phyloP scores from a whole-genome alignment of 768 basidiomycete genomes.

The Rhizopogon roseolus region DNA sequence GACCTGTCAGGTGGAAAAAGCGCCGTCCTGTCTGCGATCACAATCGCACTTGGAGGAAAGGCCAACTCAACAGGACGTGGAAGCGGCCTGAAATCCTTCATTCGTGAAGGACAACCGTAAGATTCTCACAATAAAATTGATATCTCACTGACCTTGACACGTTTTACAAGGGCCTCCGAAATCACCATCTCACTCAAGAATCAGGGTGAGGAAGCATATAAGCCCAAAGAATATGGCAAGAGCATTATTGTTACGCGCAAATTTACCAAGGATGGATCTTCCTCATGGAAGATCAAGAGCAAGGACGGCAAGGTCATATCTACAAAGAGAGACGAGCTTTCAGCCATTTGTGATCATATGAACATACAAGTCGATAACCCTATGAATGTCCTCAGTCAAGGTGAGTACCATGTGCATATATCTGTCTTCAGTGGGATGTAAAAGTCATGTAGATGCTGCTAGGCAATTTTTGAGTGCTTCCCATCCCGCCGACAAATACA shows the following conservation, averaged over 20 bases:
- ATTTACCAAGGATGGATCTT: constrained; percentile 72
- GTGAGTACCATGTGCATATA: constrained; percentile 23
- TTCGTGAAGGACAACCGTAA: constrained; percentile 78
- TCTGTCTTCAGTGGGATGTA: not conserved
- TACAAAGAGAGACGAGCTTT: constrained; percentile 78
- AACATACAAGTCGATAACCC: constrained; percentile 97
- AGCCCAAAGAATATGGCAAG: constrained; percentile 78
- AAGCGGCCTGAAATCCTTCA: constrained; percentile 76
- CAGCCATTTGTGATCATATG: constrained; percentile 91
- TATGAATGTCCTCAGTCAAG: constrained; percentile 91
- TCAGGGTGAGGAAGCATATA: constrained; percentile 86
- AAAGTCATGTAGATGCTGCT: constrained; percentile 24
- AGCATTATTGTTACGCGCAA: constrained; percentile 80
- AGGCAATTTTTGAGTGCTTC: constrained; percentile 82
- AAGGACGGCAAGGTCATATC: constrained; percentile 63
- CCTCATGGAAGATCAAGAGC: constrained; percentile 79
- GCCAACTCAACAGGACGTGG: constrained; percentile 89
- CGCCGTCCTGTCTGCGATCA: constrained; percentile 89
- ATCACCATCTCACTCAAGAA: constrained; percentile 85
- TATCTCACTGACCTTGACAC: not conserved
- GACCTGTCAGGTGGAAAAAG: constrained; percentile 79
- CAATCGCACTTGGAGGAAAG: constrained; percentile 91
- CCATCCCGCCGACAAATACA: constrained; percentile 81
- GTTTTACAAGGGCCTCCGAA: constrained; percentile 49
- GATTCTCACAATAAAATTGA: constrained; percentile 17